Percentiles rank a stretch among this genome's conserved stretches.
phyloP scores from a whole-genome alignment of 805 yeast species.

The Nakazawaea laoshanensis region DNA sequence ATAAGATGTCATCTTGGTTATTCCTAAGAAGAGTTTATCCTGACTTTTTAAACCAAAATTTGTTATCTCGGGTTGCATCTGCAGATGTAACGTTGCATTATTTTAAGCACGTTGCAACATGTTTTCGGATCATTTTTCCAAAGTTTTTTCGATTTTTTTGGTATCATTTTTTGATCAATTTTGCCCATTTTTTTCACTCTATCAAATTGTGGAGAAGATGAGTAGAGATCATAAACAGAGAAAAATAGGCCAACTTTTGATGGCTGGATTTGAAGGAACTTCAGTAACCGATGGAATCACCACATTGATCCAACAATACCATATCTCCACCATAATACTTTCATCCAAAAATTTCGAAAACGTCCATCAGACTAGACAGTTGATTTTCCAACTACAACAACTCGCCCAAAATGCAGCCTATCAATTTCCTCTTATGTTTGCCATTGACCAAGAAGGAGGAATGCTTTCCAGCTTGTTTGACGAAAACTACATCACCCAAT shows the following conservation, averaged over 20 bases:
- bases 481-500: conserved; percentile 40
- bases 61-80: too few relatives aligned
- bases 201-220: not conserved
- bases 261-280: conserved; percentile 54
- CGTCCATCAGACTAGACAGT: conserved; percentile 37
- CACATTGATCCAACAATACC: conserved; percentile 40
- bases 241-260: conserved; percentile 39
- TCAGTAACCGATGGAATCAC: conserved; percentile 44
- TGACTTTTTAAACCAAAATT: too few relatives aligned
- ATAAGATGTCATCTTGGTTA: too few relatives aligned
- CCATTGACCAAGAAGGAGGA: conserved; percentile 58
- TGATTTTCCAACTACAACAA: conserved; percentile 44
- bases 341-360: conserved; percentile 41
- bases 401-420: conserved; percentile 44
- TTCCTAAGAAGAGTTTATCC: too few relatives aligned
- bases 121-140: too few relatives aligned
- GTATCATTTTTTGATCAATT: too few relatives aligned
- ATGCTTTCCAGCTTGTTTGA: conserved; percentile 53
- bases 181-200: too few relatives aligned
- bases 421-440: conserved; percentile 44
- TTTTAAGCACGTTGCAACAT: too few relatives aligned
- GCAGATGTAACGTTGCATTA: too few relatives aligned
- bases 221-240: not conserved
- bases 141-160: too few relatives aligned
- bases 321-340: conserved; percentile 43